Base-by-base conservation (phyloP, 768 basidiomycete genomes). In the Tephrocybe sp. region DNA sequence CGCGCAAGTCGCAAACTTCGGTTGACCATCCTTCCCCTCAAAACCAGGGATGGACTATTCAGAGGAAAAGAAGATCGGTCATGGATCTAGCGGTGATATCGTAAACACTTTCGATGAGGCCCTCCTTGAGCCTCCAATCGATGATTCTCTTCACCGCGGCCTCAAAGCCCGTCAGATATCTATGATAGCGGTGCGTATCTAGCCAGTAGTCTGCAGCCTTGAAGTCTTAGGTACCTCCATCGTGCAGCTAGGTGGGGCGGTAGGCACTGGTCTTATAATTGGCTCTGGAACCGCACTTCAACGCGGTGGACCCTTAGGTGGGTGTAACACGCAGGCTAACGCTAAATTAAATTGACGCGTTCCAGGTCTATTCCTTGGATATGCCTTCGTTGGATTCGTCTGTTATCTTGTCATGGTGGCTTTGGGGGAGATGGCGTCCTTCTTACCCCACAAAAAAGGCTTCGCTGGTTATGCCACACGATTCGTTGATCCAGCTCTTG, bases 401-500 rank as follows among this genome's bases (percentile, higher is more conserved):
- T 81, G 80, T 61, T 81, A 79, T 62, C 66, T 84, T 47, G 83
- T 82, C 47, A 82, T 83, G 79, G 66, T 79, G 32, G 70, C 75
- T 8, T 69, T 78, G 5, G 75, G 77, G 45, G 77, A 77, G 60
- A 77, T 78, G 75, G 72, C 77, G 18, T 68, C 75, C 12, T 78
- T 72, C 58, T 62, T 79, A 32, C 80, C 80, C 13, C 80, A 82
- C 65, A 84, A 84, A 64, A 80, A 80, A 53, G 83, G 80, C 2
- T 78, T 77, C 49, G 66, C 76, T 44, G 82, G 82, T 2, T 83
- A 84, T 58, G 82, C 83, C 0, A 78, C 82, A 1, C 78, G 84
- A 40, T 84, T 83, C 57, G 78, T 80, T 18, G 84, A 86, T 62
- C 84, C 84, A 43, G 83, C 84, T 18, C 73, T 85, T 37, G 84